These are phyloP conservation scores for Vaccinium corymbosum DNA, from an alignment of 148 eudicot species.

Conservation along the genomic window DNA sequence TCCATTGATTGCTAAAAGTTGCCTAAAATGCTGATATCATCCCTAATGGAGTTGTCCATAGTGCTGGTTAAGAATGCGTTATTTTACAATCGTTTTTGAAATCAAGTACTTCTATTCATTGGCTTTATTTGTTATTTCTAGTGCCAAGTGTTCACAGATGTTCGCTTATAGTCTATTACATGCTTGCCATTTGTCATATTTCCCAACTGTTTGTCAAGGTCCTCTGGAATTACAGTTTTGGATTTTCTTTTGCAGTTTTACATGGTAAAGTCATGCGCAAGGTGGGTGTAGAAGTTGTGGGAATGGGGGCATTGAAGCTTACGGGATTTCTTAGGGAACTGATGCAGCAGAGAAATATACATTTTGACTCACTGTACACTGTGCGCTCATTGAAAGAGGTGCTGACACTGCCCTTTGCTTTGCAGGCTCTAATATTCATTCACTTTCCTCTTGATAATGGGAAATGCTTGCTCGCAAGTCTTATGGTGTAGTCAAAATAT, in stretches of 20 bases:
- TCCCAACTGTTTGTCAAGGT: conserved; percentile 9
- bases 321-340: conserved; percentile 76
- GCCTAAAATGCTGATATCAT: background rate
- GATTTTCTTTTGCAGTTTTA: conserved; percentile 47
- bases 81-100: background rate
- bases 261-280: conserved; percentile 82
- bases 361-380: conserved; percentile 73
- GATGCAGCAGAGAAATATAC: conserved; percentile 71
- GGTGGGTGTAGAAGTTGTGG: conserved; percentile 83
- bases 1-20: conserved; percentile 7
- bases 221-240: conserved; percentile 1
- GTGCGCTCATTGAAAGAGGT: conserved; percentile 92
- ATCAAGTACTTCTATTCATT: background rate
- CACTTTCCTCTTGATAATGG: background rate
- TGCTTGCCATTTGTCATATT: background rate
- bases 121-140: background rate
- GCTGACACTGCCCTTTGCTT: background rate
- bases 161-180: background rate
- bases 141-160: background rate
- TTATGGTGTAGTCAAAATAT: background rate
- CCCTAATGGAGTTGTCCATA: background rate
- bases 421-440: background rate
- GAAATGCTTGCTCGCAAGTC: conserved; percentile 4
- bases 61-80: background rate
- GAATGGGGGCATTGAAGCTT: conserved; percentile 83